Evolutionary conservation across 805 yeast genomes (phyloP), one percentile per base, ranked within the genome.

Genomic region (Hanseniaspora nectarophila): DNA sequence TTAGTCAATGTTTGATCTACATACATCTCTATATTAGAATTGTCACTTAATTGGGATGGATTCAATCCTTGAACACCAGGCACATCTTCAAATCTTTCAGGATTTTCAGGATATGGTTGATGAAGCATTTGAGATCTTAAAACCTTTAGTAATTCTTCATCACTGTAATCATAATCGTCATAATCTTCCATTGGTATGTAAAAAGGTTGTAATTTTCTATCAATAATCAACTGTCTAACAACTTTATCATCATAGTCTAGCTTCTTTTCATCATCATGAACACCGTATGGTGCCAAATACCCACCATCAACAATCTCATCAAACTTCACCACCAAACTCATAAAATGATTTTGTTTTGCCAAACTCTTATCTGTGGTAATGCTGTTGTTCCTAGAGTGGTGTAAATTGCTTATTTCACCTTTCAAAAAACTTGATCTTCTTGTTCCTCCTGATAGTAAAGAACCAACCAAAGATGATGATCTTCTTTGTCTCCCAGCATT

Each of bases 261-360:
- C 35, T 53, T 53, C 58, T 80, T 81, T 44, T 83, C 80, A 31
- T 75, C 71, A 56, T 80, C 77, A 66, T 90, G 90, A 31, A 85
- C 84, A 1, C 97, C 97, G 66, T 77, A 85, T 0, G 97, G 96
- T 1, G 95, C 95, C 56, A 90, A 67, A 62, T 70, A 88, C 1
- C 98, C 98, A 18, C 98, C 98, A 67, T 92, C 97, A 15, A 90
- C 95, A 56, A 71, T 77, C 61, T 86, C 95, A 37, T 71, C 71
- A 59, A 66, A 75, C 55, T 74, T 70, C 2, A 84, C 86, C 21
- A 84, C 68, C 51, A 84, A 67, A 23, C 78, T 74, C 56, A 68
- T 59, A 51, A 76, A 76, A 58, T 80, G 86, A 16, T 67, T 65
- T 55, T 80, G 84, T 52, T 73, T 73, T 47, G 64, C 63, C 47